Conservation (phyloP, 2,329 filamentous ascomycete genomes). For the Byssothecium circinans region DNA sequence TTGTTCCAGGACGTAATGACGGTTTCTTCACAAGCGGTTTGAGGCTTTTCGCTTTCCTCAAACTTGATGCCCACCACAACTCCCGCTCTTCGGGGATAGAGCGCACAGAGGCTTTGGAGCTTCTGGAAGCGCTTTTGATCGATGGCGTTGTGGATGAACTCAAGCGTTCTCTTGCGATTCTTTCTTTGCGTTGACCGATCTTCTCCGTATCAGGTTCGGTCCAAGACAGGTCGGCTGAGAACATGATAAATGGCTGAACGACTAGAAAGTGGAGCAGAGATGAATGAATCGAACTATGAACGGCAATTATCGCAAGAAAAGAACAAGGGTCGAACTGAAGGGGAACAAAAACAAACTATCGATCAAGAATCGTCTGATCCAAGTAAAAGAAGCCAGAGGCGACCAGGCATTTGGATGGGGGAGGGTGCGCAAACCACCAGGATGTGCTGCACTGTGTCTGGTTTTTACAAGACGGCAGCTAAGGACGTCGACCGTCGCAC, state of each 20-base stretch:
- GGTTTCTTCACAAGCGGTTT: slow-evolving; percentile 19
- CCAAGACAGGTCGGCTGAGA: slow-evolving; percentile 45
- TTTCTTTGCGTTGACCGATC: slow-evolving; percentile 42
- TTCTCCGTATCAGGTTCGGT: slow-evolving; percentile 36
- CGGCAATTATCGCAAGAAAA: slow-evolving; percentile 8
- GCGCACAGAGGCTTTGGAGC: slow-evolving; percentile 28
- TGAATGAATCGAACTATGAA: slow-evolving; percentile 19
- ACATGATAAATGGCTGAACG: slow-evolving; percentile 32
- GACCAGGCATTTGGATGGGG: slow-evolving; percentile 24
- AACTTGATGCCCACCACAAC: slow-evolving; percentile 36
- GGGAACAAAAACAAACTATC: slow-evolving; percentile 4
- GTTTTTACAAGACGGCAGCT: slow-evolving; percentile 23
- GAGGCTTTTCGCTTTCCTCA: slow-evolving; percentile 36
- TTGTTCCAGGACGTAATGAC: slow-evolving; percentile 20
- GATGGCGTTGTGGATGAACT: slow-evolving; percentile 24
- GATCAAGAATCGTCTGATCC: slow-evolving; percentile 20
- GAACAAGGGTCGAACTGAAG: slow-evolving; percentile 16
- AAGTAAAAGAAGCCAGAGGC: slow-evolving; percentile 21
- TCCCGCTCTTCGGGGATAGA: slow-evolving; percentile 31
- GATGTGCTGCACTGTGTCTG: slow-evolving; percentile 27
- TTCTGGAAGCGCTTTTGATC: slow-evolving; percentile 21
- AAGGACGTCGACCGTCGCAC: slow-evolving; percentile 25
- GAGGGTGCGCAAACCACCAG: slow-evolving; percentile 12
- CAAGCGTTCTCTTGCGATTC: slow-evolving; percentile 34
- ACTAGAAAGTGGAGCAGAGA: slow-evolving; percentile 10